Conservation (phyloP, 2,329 filamentous ascomycete species). For the Geosmithia morbida region DNA sequence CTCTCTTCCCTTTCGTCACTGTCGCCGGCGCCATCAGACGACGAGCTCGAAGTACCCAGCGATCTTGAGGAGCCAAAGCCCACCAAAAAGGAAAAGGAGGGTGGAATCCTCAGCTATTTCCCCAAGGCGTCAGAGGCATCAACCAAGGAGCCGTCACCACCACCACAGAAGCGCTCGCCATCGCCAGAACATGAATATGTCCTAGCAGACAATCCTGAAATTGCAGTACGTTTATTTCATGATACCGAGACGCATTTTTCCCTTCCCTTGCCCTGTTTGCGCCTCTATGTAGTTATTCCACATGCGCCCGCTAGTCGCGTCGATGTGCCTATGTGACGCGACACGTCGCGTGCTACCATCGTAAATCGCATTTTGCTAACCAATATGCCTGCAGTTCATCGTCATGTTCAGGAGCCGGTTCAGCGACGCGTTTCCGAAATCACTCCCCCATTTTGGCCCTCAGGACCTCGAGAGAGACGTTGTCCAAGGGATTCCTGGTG, state of each 20-base stretch:
- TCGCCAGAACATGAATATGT: conserved; percentile 86
- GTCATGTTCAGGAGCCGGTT: conserved; percentile 97
- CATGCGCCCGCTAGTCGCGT: conserved; percentile 5
- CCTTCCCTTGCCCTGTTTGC: conserved; percentile 1
- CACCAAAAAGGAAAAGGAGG: conserved; percentile 22
- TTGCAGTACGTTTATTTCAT: conserved; percentile 56
- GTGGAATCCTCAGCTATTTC: conserved; percentile 54
- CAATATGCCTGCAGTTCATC: conserved; percentile 54
- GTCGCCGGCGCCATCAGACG: conserved; percentile 27
- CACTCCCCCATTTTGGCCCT: conserved; percentile 77
- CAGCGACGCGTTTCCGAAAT: conserved; percentile 75
- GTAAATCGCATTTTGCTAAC: conserved; percentile 15
- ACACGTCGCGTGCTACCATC: conserved; percentile 31
- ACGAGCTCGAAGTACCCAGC: conserved; percentile 32
- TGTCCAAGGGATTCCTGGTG: conserved; percentile 61
- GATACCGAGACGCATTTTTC: background rate
- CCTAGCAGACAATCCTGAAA: conserved; percentile 78
- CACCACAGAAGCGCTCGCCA: conserved; percentile 63
- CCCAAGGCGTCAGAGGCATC: conserved; percentile 37
- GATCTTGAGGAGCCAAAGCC: conserved; percentile 10
- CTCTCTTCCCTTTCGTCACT: conserved; percentile 42
- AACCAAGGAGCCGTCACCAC: conserved; percentile 46
- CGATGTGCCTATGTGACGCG: conserved; percentile 32
- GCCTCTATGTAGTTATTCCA: background rate
- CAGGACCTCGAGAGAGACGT: conserved; percentile 90